Evolutionary conservation across 179 eudicot species (phyloP), one percentile per base, ranked within the genome.

Genomic region (Beta macrorhiza): DNA sequence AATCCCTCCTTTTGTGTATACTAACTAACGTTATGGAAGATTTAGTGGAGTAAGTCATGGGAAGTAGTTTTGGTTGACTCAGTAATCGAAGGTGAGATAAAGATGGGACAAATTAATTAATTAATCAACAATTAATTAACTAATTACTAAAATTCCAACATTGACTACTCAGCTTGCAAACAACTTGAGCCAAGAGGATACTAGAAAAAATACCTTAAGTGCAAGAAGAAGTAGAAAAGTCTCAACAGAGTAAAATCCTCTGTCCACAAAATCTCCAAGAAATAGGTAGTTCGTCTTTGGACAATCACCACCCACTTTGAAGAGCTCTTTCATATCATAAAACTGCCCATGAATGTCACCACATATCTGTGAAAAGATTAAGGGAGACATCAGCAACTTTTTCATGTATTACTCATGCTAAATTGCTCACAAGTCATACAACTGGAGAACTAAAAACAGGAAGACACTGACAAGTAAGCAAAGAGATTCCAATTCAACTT

Each of bases 301-400:
- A 86, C 99, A 94, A 84, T 96, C 99, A 79, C 98, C 97, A 71
- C 99, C 99, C 70, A 91, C 95, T 85, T 87, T 94, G 83, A 96
- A 96, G 52, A 96, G 92, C 90, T 94, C 98, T 88, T 92, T 92
- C 91, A 96, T 88, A 90, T 96, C 98, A 84, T 94, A 94, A 80
- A 96, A 94, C 82, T 96, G 97, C 81, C 99, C 99, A 82, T 94
- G 99, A 83, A 96, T 94, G 85, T 96, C 99, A 58, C 99, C 99
- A 76, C 99, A 94, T 80, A 96, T 94, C 98, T 96, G 82, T n/a
- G 47, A 59, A 61, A 78, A 29, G 49, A 77, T 65, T 58, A 72
- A 75, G 59, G 59, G 44, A 68, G 73, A 61, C 63, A 63, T 51
- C 47, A 78, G 5, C 37, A 71, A 22, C 1, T 55, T 6, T 20